Evolutionary conservation across 2,329 filamentous ascomycete genomes (phyloP).

Genomic region (Chaetomium strumarium): DNA sequence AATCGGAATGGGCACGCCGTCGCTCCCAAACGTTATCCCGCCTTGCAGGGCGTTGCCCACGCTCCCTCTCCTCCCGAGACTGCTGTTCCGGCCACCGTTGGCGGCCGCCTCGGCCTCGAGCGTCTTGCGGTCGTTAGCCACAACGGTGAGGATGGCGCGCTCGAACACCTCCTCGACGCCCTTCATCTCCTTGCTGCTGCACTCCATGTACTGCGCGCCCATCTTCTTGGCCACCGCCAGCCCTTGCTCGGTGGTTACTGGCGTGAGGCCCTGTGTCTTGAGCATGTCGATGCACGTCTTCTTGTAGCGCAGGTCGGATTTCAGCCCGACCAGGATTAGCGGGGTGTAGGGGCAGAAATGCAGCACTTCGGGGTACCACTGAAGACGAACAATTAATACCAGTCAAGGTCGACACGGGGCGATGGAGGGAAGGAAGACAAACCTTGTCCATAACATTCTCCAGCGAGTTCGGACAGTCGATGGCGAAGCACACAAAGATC

Average conservation of each 20-base stretch:
- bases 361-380: constrained; percentile 99
- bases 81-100: constrained; percentile 33
- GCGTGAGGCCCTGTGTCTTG: constrained; percentile 93
- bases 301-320: constrained; percentile 93
- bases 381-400: constrained; percentile 2
- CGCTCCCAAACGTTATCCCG: constrained; percentile 34
- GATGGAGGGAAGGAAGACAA: constrained; percentile 26
- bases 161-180: constrained; percentile 97
- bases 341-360: constrained; percentile 98
- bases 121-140: constrained; percentile 70
- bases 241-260: constrained; percentile 88
- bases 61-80: constrained; percentile 21
- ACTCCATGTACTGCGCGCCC: constrained; percentile 94
- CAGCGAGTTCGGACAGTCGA: constrained; percentile 95
- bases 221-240: constrained; percentile 85
- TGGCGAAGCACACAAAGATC: constrained; percentile 97
- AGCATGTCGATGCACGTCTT: constrained; percentile 97
- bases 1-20: constrained; percentile 32
- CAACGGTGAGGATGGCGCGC: constrained; percentile 80
- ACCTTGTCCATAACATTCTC: constrained; percentile 99
- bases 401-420: constrained; percentile 24
- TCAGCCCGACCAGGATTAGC: constrained; percentile 90
- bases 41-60: constrained; percentile 6
- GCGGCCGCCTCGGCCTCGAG: constrained; percentile 43
- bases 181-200: constrained; percentile 94